Conservation (phyloP, 108 stramenopile genomes). For the Nitzschia sp. region DNA sequence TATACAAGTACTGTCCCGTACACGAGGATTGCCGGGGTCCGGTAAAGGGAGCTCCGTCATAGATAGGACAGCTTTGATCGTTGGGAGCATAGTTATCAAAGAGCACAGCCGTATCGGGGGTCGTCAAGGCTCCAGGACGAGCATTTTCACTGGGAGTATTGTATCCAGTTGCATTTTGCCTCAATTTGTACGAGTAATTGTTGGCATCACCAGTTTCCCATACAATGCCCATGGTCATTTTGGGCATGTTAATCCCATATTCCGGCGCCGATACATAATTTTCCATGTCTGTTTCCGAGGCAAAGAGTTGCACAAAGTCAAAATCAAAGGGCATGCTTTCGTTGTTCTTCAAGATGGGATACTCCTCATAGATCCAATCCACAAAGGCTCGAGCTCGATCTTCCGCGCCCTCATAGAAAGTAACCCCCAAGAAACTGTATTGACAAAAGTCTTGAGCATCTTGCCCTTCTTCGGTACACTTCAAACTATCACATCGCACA, state of each 20-base stretch:
- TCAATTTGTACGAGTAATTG: conserved; percentile 62
- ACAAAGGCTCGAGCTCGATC: conserved; percentile 58
- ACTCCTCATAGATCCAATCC: conserved; percentile 48
- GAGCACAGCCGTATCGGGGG: conserved; percentile 52
- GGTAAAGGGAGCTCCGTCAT: conserved; percentile 42
- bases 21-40: conserved; percentile 53
- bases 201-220: conserved; percentile 50
- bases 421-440: conserved; percentile 58
- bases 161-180: conserved; percentile 76
- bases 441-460: conserved; percentile 68
- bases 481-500: conserved; percentile 68
- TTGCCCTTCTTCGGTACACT: conserved; percentile 57
- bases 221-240: conserved; percentile 65
- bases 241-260: conserved; percentile 63
- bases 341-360: conserved; percentile 47
- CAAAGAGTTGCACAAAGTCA: conserved; percentile 64
- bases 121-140: conserved; percentile 57
- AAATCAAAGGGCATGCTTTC: conserved; percentile 52
- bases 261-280: conserved; percentile 46
- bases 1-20: conserved; percentile 76
- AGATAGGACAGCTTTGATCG: conserved; percentile 50
- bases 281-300: conserved; percentile 52
- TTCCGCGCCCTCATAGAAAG: conserved; percentile 42
- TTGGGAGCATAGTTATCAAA: conserved; percentile 53
- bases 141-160: conserved; percentile 55